A percentile compares a stretch with the other conserved stretches of the same genome.
These are phyloP conservation scores for Acanthochlamys bracteata DNA, from an alignment of 106 monocot genomes.

Conservation along the genomic window DNA sequence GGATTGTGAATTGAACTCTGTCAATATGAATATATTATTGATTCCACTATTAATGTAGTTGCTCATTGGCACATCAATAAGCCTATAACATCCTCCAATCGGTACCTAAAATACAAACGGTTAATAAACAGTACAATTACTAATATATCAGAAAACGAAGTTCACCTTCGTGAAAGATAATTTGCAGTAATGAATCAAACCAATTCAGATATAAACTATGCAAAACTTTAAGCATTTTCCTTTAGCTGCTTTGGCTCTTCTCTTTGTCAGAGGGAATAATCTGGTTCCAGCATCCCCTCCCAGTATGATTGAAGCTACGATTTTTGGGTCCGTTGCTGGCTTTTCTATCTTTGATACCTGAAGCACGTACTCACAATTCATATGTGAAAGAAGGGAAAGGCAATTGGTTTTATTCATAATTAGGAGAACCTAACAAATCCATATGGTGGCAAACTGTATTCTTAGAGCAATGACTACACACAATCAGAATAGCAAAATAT, in stretches of 20 bases:
- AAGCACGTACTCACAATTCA: neutral
- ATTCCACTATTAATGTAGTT: slow-evolving; percentile 82
- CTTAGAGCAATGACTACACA: too few species aligned
- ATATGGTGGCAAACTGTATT: too few species aligned
- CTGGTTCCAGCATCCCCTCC: slow-evolving; percentile 84
- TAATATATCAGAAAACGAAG: neutral
- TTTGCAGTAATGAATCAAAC: too few species aligned
- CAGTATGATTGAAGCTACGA: slow-evolving; percentile 67
- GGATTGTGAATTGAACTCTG: slow-evolving; percentile 78
- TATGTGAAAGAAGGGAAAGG: neutral
- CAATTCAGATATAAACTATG: too few species aligned
- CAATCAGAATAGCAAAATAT: too few species aligned
- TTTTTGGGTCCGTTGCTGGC: slow-evolving; percentile 40
- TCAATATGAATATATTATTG: slow-evolving; percentile 70
- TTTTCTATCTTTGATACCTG: slow-evolving; percentile 18
- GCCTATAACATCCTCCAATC: slow-evolving; percentile 71
- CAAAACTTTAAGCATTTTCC: slow-evolving; percentile 9
- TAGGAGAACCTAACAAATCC: neutral
- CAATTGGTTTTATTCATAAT: neutral
- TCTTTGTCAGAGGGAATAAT: slow-evolving; percentile 70
- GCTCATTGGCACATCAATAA: slow-evolving; percentile 86
- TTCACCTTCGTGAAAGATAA: too few species aligned
- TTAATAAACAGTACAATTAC: neutral
- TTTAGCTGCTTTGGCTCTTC: slow-evolving; percentile 75
- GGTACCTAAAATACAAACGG: slow-evolving; percentile 38